Evolutionary conservation across 805 yeast genomes (phyloP).

Genomic region (Yarrowia sp.): DNA sequence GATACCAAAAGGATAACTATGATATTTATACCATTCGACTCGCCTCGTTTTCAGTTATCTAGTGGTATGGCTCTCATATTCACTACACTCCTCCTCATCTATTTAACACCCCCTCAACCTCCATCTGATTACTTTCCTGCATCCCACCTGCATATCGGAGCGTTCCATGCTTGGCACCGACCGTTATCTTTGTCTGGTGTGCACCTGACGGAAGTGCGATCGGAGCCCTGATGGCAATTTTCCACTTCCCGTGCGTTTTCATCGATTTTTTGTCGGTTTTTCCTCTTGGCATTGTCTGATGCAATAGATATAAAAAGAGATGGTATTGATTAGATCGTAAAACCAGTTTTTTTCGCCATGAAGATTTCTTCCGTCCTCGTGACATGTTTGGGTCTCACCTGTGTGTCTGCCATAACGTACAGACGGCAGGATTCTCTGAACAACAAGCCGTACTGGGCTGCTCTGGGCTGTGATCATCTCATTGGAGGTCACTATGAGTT

Average conservation of each 20-base stretch:
- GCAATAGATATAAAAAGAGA: background rate
- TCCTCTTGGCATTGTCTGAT: background rate
- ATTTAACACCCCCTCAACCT: background rate
- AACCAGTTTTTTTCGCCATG: background rate
- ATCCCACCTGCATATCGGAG: background rate
- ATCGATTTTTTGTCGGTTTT: background rate
- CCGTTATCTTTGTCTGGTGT: background rate
- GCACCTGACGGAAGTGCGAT: slow-evolving; percentile 1
- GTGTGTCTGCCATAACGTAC: slow-evolving; percentile 4
- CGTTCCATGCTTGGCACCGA: slow-evolving; percentile 37
- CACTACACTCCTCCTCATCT: too few species aligned
- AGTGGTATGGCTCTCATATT: background rate
- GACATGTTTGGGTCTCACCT: background rate
- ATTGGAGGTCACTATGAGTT: slow-evolving; percentile 10
- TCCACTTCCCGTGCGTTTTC: too few species aligned
- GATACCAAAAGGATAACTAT: too few species aligned
- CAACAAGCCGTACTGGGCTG: slow-evolving; percentile 20
- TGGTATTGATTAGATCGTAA: slow-evolving; percentile 1
- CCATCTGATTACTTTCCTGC: background rate
- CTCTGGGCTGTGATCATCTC: slow-evolving; percentile 25
- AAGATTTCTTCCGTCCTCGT: background rate
- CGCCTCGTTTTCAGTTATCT: too few species aligned
- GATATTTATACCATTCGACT: background rate
- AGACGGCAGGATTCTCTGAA: slow-evolving; percentile 32
- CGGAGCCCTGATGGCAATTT: background rate